These are phyloP conservation scores for Calonectria pteridis DNA, from an alignment of 2,329 filamentous ascomycete species.

Conservation along the genomic window DNA sequence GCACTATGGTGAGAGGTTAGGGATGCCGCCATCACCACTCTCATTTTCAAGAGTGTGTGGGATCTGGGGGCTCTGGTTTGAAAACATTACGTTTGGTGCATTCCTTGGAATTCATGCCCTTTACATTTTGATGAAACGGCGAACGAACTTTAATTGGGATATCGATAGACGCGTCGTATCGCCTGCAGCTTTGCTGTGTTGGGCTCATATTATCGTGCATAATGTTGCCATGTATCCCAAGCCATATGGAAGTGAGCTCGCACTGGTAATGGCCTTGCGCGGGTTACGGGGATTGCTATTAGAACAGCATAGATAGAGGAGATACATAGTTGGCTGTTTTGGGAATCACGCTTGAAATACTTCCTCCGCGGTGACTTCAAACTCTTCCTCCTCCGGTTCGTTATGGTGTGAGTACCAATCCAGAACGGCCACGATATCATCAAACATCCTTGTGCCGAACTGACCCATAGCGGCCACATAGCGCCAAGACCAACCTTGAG, in stretches of 20 bases:
- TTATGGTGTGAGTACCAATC: neutral
- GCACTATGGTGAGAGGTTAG: neutral
- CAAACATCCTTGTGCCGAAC: neutral
- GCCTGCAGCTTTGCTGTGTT: neutral
- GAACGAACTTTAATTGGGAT: neutral
- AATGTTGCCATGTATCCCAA: neutral
- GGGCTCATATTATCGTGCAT: neutral
- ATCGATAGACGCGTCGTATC: neutral
- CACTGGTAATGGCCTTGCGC: neutral
- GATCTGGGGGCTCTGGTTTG: neutral
- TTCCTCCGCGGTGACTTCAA: neutral
- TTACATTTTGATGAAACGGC: neutral
- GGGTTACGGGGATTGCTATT: neutral
- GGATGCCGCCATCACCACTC: neutral
- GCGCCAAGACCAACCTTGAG: neutral
- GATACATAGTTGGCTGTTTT: no score
- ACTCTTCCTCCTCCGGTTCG: neutral
- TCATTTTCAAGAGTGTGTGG: neutral
- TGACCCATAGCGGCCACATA: neutral
- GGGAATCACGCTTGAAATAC: neutral
- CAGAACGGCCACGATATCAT: neutral
- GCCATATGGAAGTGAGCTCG: neutral
- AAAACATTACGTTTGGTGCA: neutral
- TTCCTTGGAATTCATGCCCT: neutral
- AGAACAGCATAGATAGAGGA: neutral